Conservation (phyloP, 345 rosid genomes). For the Eucalyptus cloeziana region DNA sequence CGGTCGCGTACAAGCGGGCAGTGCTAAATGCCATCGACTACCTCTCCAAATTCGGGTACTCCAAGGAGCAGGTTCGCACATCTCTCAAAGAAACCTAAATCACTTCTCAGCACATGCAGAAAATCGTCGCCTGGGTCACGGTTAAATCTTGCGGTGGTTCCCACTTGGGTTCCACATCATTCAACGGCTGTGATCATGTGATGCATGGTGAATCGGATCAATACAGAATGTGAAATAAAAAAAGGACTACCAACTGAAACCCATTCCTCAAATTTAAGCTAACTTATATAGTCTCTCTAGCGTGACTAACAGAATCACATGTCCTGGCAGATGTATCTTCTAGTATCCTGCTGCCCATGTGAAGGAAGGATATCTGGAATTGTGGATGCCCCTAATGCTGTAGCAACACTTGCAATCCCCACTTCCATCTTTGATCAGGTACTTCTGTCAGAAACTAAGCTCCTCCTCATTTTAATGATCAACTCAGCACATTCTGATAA, state of each 20-base stretch:
- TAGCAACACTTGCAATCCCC: slow-evolving; percentile 84
- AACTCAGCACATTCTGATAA: background rate
- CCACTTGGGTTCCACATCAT: background rate
- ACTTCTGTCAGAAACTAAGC: background rate
- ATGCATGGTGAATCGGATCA: background rate
- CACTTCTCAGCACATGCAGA: background rate
- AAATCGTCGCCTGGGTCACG: background rate
- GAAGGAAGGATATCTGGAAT: slow-evolving; percentile 94
- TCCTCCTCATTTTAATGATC: background rate
- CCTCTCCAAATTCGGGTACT: slow-evolving; percentile 84
- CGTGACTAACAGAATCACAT: background rate
- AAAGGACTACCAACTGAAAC: background rate
- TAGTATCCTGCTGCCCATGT: slow-evolving; percentile 86
- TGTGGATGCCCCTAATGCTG: slow-evolving; percentile 84
- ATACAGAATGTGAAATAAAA: background rate
- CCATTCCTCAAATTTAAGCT: background rate
- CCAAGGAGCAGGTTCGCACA: slow-evolving; percentile 70
- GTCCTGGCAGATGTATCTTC: slow-evolving; percentile 48
- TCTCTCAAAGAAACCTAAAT: background rate
- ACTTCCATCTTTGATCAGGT: slow-evolving; percentile 86
- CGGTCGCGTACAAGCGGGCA: slow-evolving; percentile 80
- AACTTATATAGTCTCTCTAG: background rate
- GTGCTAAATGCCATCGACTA: slow-evolving; percentile 88
- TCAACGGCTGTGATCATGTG: background rate
- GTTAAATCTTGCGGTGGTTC: rapidly evolving